phyloP scores from a whole-genome alignment of 768 basidiomycete genomes.

The Leccinum arenicola region DNA sequence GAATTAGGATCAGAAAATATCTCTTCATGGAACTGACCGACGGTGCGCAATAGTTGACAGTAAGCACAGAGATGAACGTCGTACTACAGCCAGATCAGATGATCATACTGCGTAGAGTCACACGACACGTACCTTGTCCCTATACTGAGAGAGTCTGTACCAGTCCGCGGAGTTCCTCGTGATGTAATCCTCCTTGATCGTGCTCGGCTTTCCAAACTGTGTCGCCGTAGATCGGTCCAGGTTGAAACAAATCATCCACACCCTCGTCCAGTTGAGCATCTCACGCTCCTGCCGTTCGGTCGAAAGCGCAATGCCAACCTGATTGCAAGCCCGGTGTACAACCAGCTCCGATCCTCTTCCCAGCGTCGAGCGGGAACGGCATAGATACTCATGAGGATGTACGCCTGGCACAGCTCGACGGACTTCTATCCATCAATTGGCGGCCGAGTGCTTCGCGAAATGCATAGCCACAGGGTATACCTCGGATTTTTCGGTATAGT shows the following conservation, averaged over 20 bases:
- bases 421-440: slow-evolving; percentile 82
- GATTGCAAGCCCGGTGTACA: slow-evolving; percentile 85
- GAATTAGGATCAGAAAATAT: slow-evolving; percentile 70
- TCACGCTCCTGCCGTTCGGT: slow-evolving; percentile 79
- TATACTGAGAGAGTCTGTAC: slow-evolving; percentile 69
- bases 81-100: slow-evolving; percentile 41
- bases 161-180: slow-evolving; percentile 71
- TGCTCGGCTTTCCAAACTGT: slow-evolving; percentile 87
- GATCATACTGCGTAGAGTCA: background rate
- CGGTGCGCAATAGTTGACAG: slow-evolving; percentile 63
- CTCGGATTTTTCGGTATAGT: slow-evolving; percentile 74
- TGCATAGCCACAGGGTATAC: slow-evolving; percentile 89
- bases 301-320: slow-evolving; percentile 38
- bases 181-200: slow-evolving; percentile 81
- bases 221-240: slow-evolving; percentile 85
- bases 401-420: slow-evolving; percentile 88
- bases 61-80: slow-evolving; percentile 78
- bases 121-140: slow-evolving; percentile 44
- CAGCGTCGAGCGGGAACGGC: slow-evolving; percentile 77
- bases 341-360: slow-evolving; percentile 90
- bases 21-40: slow-evolving; percentile 72
- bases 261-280: slow-evolving; percentile 78
- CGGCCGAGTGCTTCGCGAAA: slow-evolving; percentile 80
- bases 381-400: slow-evolving; percentile 83
- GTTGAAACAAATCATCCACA: slow-evolving; percentile 91